These are phyloP conservation scores for Coffea canephora DNA, from an alignment of 257 asterid species.

Conservation along the genomic window DNA sequence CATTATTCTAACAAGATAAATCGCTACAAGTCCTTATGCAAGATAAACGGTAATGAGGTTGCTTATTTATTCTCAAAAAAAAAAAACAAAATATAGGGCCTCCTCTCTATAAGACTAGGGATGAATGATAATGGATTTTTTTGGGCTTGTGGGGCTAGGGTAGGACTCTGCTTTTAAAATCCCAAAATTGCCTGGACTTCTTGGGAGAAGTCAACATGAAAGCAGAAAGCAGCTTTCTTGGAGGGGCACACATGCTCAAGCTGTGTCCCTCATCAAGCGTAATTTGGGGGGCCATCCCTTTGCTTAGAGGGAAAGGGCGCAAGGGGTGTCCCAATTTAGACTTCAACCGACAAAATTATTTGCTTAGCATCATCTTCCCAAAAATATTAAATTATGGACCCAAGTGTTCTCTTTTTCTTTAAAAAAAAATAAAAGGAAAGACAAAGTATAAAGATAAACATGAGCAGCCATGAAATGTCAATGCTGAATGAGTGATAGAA, in stretches of 20 bases:
- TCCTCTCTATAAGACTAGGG: too few species aligned
- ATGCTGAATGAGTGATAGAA: neutral
- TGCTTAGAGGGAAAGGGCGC: neutral
- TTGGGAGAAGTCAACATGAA: constrained; percentile 5
- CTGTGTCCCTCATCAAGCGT: neutral
- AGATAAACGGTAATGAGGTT: too few species aligned
- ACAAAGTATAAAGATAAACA: neutral
- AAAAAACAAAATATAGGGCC: too few species aligned
- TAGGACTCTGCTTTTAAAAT: neutral
- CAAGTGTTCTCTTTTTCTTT: neutral
- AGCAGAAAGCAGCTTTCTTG: neutral
- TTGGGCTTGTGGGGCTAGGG: neutral
- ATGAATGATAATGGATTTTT: neutral
- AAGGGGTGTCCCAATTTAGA: neutral
- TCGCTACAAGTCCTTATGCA: too few species aligned
- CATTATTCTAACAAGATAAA: too few species aligned
- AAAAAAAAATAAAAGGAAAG: neutral
- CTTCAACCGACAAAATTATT: neutral
- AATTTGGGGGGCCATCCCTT: neutral
- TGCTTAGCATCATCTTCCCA: neutral
- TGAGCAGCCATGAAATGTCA: neutral
- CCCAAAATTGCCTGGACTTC: constrained; percentile 2
- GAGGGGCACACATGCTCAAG: neutral
- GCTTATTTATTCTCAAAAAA: too few species aligned
- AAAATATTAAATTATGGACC: neutral